Evolutionary conservation across 768 basidiomycete genomes (phyloP).

Genomic region (Mycena albidolilacea): DNA sequence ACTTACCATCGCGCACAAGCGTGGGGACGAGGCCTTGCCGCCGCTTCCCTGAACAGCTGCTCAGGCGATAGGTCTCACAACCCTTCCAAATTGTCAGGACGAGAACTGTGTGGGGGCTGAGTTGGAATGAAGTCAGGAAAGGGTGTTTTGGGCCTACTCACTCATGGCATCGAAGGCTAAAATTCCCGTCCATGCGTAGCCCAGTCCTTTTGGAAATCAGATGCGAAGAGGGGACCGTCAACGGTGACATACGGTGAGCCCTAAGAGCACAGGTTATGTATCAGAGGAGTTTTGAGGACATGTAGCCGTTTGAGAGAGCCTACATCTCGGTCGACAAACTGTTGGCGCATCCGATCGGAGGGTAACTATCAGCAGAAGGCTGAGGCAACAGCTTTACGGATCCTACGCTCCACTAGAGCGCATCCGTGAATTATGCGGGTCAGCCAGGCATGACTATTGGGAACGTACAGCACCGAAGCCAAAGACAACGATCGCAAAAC

Average conservation of each 20-base stretch:
- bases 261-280: not conserved
- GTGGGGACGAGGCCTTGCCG: not conserved
- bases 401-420: not conserved
- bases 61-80: not conserved
- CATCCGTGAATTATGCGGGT: not conserved
- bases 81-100: constrained; percentile 52
- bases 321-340: not conserved
- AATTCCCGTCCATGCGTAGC: constrained; percentile 54
- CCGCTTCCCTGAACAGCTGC: not conserved
- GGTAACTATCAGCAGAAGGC: not conserved
- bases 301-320: not conserved
- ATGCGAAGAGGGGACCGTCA: too few species aligned
- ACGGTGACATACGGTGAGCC: constrained; percentile 36
- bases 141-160: not conserved
- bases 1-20: not conserved
- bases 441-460: too few species aligned
- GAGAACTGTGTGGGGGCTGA: constrained; percentile 36
- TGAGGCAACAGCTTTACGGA: not conserved
- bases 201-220: constrained; percentile 44
- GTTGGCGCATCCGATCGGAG: not conserved
- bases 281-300: not conserved
- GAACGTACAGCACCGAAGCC: not conserved
- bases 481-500: not conserved
- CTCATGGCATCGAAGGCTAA: constrained; percentile 55
- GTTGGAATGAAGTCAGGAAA: not conserved